Conservation (phyloP, 495 filamentous ascomycete genomes). For the Podospora fimiseda region DNA sequence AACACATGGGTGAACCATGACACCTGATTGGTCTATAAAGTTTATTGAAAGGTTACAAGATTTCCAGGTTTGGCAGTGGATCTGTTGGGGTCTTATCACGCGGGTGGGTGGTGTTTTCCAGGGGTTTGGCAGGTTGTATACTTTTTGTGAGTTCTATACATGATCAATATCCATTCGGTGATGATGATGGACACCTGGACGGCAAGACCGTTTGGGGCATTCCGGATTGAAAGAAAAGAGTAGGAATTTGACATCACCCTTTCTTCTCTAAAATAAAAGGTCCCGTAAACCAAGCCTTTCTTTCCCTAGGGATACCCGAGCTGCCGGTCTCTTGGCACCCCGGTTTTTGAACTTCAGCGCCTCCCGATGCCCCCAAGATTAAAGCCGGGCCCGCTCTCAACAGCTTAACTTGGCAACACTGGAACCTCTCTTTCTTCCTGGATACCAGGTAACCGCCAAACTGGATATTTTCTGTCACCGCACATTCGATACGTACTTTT, state of each 20-base stretch:
- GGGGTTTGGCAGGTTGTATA: neutral
- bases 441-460: no score
- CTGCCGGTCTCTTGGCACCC: conserved; percentile 1
- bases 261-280: no score
- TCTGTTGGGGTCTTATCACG: neutral
- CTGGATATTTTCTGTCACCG: no score
- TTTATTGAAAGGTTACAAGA: neutral
- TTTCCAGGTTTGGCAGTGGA: neutral
- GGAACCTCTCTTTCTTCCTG: no score
- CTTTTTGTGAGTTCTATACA: neutral
- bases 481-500: no score
- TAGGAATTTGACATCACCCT: no score
- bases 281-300: neutral
- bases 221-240: neutral
- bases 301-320: neutral
- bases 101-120: neutral
- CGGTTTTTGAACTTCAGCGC: neutral
- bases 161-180: neutral
- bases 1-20: conserved; percentile 22
- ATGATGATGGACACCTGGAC: neutral
- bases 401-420: neutral
- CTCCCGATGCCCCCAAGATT: neutral
- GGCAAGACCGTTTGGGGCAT: neutral
- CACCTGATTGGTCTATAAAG: conserved; percentile 19
- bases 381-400: neutral